Base-by-base conservation (phyloP, 176 grass and related monocot species). In the Rhipidocladum racemiflorum region DNA sequence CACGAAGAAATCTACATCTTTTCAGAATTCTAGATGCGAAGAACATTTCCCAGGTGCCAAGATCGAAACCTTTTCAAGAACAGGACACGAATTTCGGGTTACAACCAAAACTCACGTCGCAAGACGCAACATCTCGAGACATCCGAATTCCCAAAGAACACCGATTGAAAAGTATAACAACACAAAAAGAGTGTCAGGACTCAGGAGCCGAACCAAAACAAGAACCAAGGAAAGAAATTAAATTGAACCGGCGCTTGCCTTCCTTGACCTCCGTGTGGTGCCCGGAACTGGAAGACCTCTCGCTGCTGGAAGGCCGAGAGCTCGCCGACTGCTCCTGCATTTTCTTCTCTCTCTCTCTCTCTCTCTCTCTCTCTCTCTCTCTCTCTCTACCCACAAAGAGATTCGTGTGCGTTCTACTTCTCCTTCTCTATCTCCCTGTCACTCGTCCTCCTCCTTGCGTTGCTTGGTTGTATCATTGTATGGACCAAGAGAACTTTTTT, bases 241-340 rank as follows among this genome's bases (percentile, higher is more conserved):
- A 14, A 48, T 7, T 3, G 21, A 23, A 70, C 23, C 9, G n/a
- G 53, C 21, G 45, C 23, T 5, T 84, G 81, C 94, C 94, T 94
- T 94, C 92, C 85, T 91, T 93, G 84, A 80, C 24, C 49, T 91
- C 92, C 84, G 90, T 90, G 60, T 89, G 90, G 36, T 50, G 92
- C 14, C 71, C 92, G 43, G 96, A 98, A 82, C 96, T 98, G 43
- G 95, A 98, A 12, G 96, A 98, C 84, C 96, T 89, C 70, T 98
- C 95, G 88, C 92, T 93, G 86, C 96, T 95, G 18, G 92, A 98
- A 27, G 88, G 96, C 66, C 87, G 89, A 70, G 96, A 98, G 83
- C 84, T 98, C 75, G 87, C 80, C 59, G 69, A 72, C 80, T 89
- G 96, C 24, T 99, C 92, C 73, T 88, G 90, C 86, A 99, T 91